Evolutionary conservation across 768 basidiomycete species (phyloP), one percentile per base, ranked within the genome.

Genomic region (Dacryopinax spathularia): DNA sequence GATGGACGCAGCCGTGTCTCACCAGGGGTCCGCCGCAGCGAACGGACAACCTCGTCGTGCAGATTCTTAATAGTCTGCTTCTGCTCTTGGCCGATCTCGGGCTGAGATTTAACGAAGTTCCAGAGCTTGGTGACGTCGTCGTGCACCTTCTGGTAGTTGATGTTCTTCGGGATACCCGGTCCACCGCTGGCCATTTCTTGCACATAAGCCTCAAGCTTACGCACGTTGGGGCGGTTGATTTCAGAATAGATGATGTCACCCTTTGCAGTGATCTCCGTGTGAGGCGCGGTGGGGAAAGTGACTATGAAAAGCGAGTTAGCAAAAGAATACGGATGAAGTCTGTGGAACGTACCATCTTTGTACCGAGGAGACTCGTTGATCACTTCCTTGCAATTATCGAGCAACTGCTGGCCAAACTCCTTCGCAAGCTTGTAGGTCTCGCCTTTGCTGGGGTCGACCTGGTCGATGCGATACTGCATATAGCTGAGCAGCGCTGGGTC

Each of bases 131-230:
- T 80, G 60, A 99, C 91, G 68, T 98, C 93, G 37, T 94, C 90
- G 71, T 98, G 94, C 44, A 98, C 92, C 76, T 98, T 98, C 77
- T 96, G 89, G 65, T 96, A 89, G 76, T 98, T 97, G 72, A 94
- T 83, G 34, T 84, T 78, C 20, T 82, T 82, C 1, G 89, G 83
- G 60, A 91, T 88, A 5, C 88, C 85, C 71, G 94, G 91, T 64
- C 75, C 76, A 1, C 92, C 91, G 65, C 89, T 91, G 1, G 96
- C 93, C 96, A 99, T 99, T 76, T 99, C 93, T 70, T 93, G 86
- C 62, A 91, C 96, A 70, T 99, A 99, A 1, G 92, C 91, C 75
- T 99, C 96, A 43, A 99, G 81, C 77, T 98, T 97, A 70, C 96
- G 88, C 44, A 98, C 95, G 64, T 91, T 90, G 72, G 95, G 89